Evolutionary conservation across 1,284 basidiomycete genomes (phyloP), one percentile per base, ranked within the genome.

Genomic region (Peniophora sp.): DNA sequence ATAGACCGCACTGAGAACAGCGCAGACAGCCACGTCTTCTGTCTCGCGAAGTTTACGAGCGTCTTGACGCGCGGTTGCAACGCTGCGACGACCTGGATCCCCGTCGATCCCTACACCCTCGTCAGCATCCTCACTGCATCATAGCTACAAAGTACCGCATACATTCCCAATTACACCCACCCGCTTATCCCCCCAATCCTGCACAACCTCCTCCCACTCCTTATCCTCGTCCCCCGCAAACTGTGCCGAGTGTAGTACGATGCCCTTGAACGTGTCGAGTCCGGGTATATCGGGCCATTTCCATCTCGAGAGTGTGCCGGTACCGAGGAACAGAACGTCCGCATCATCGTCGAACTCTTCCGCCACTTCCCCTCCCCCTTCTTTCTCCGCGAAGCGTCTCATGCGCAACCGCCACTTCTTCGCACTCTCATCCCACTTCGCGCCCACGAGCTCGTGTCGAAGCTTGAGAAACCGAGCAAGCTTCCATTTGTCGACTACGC

Each of bases 111-210:
- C 80, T 81, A 49, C 50, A 10, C 5, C 10, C 14, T 20, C 32
- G 11, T 14, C 35, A 2, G 16, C 19, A 10, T 23, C 9, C 14
- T 16, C 20, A 11, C 17, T 12, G 0, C 14, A 14, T 20, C 44
- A 34, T 9, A 10, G 6, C 20, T 17, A 44, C 14, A 5, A 32
- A 41, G 25, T 9, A 47, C n/a, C 19, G 62, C 74, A 55, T 59
- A 79, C 79, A n/a, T 78, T 72, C 14, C 82, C 81, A 51, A 85
- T 78, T 3, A 85, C 74, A 3, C 74, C 82, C 17, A 84, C 76
- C 16, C 55, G 67, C 64, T 83, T 83, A 49, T 76, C 72, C 24
- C 63, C 64, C 75, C 80, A 80, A 11, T 68, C 68, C 52, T 70
- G 69, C 11, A 75, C 71, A 1, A 66, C 71, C 22, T 75, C 73